Evolutionary conservation across 345 rosid genomes (phyloP).

Genomic region (Stellera chamaejasme): DNA sequence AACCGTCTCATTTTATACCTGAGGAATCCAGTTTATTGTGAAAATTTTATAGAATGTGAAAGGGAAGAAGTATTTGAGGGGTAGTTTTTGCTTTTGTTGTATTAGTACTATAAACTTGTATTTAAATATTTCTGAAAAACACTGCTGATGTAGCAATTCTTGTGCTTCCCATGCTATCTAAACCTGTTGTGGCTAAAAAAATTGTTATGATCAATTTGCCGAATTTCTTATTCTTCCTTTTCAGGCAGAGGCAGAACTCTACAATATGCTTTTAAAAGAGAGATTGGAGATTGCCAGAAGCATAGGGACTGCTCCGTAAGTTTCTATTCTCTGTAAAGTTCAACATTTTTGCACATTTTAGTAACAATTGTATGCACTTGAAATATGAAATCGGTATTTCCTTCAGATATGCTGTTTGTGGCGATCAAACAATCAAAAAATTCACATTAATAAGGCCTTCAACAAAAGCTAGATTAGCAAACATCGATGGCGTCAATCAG

Average conservation of each 20-base stretch:
- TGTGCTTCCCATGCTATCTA: not conserved
- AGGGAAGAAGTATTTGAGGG: too few relatives aligned
- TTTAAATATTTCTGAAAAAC: too few relatives aligned
- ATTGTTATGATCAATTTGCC: too few relatives aligned
- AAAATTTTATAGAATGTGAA: too few relatives aligned
- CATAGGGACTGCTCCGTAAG: constrained; percentile 49
- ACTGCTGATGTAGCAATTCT: too few relatives aligned
- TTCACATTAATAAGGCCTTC: constrained; percentile 36
- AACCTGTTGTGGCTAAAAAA: not conserved
- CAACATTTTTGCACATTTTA: constrained; percentile 1
- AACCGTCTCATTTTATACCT: too few relatives aligned
- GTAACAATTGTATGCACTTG: constrained; percentile 1
- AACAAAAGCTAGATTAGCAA: constrained; percentile 39
- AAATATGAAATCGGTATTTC: constrained; percentile 2
- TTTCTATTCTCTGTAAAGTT: constrained; percentile 11
- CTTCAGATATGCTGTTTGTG: constrained; percentile 36
- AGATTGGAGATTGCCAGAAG: constrained; percentile 37
- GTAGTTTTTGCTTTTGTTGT: too few relatives aligned
- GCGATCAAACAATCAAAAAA: constrained; percentile 37
- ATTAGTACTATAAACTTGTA: too few relatives aligned
- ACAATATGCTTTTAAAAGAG: constrained; percentile 35
- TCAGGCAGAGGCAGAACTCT: constrained; percentile 34
- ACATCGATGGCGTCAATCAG: constrained; percentile 50
- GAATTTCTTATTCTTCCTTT: not conserved
- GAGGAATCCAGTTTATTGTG: too few relatives aligned